Base-by-base conservation (phyloP, 176 grass and related monocot species). In the Oryza punctata region DNA sequence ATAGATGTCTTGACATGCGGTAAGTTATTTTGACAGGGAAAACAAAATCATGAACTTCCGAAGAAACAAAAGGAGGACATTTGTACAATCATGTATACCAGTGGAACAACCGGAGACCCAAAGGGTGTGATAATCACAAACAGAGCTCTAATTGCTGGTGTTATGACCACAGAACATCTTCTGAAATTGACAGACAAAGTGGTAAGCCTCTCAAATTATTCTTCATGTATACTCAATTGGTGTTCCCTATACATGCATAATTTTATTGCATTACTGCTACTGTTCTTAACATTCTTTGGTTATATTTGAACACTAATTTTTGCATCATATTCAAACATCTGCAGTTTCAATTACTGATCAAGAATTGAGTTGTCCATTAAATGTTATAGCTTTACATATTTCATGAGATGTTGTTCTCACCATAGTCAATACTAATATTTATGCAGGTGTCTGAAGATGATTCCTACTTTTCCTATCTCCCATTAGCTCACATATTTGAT, bases 401-500 rank as follows among this genome's bases (percentile, higher is more conserved):
- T 21, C 21, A 3, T 21, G 6, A 21, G 32, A 76, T 71, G 30
- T 14, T 54, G 10, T 19, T 37, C 70, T 81, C 41, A 26, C 60
- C 57, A 75, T 72, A 8, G 25, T 21, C 9, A 67, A 67, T 72
- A 24, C 25, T 75, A 63, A 69, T 60, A 37, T 23, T 67, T 38
- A 37, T 84, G 37, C 87, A 98, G 96, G 70, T 98, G 25, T 72
- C 83, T 63, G 87, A 91, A 91, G 93, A 93, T 76, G 96, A 98
- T 80, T 95, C 96, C 30, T 98, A 98, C 74, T 95, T 98, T 68
- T 98, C 96, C 16, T 98, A 91, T 88, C 91, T 98, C 89, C 96
- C 96, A 70, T 71, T 98, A 86, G 96, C 96, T 28, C 96, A 98
- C 81, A 93, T 98, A 88, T 98, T 98, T 77, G 96, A 98, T 93